phyloP scores from a whole-genome alignment of 805 yeast genomes.

The Candida taoyuanica region DNA sequence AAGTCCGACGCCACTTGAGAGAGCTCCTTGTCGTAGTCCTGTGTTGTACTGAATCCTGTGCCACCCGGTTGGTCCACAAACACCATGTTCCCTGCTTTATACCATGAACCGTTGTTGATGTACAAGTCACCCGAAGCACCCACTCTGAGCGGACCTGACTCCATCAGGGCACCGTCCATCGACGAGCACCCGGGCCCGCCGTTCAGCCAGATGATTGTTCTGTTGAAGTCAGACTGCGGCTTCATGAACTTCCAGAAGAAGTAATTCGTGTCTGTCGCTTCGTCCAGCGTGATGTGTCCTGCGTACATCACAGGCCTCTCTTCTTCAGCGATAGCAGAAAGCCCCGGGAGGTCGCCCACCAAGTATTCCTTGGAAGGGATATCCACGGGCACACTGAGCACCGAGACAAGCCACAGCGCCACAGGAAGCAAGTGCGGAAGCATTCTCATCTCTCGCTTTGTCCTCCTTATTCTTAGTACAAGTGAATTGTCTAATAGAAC shows the following conservation, averaged over 20 bases:
- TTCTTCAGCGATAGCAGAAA: slow-evolving; percentile 13
- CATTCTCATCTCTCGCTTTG: background rate
- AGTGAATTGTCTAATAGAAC: too few relatives aligned
- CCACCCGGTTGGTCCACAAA: slow-evolving; percentile 95
- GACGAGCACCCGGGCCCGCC: slow-evolving; percentile 99
- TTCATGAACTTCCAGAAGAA: slow-evolving; percentile 28
- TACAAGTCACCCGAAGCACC: slow-evolving; percentile 38
- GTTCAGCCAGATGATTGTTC: slow-evolving; percentile 80
- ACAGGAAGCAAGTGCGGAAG: background rate
- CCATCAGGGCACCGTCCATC: slow-evolving; percentile 95
- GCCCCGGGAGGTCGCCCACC: slow-evolving; percentile 23
- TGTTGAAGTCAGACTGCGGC: slow-evolving; percentile 25
- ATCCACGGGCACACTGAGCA: slow-evolving; percentile 16
- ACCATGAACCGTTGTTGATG: slow-evolving; percentile 78
- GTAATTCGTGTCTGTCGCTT: slow-evolving; percentile 19
- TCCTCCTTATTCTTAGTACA: background rate
- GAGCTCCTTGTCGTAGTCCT: slow-evolving; percentile 50
- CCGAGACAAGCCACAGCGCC: background rate
- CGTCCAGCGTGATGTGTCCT: slow-evolving; percentile 30
- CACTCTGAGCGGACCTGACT: slow-evolving; percentile 82
- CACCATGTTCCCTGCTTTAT: slow-evolving; percentile 67
- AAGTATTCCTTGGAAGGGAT: slow-evolving; percentile 12
- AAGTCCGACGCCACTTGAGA: slow-evolving; percentile 58
- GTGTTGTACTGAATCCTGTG: slow-evolving; percentile 77
- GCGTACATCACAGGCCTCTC: slow-evolving; percentile 41